Evolutionary conservation across 192 early-diverging fungal genomes (phyloP), one percentile per base, ranked within the genome.

Genomic region (Backusella morwellensis): DNA sequence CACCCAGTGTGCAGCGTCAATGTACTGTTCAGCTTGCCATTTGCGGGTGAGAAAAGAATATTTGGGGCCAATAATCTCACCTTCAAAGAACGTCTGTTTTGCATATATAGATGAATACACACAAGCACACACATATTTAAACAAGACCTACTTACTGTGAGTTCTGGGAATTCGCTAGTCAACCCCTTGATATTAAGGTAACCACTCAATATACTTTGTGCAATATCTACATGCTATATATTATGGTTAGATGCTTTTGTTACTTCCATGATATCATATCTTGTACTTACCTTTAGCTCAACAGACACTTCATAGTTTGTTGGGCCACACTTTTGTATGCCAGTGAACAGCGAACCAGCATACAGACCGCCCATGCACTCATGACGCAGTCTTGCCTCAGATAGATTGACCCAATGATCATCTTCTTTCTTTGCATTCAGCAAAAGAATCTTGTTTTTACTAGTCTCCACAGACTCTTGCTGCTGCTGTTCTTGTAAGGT

Each of bases 11-110:
- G 90, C 84, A 66, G 78, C 66, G 78, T 96, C 95, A 29, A 88
- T 91, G 19, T 84, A 74, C 56, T 90, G 91, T 80, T 92, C 86
- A 6, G 94, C 92, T 44, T 94, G 88, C 95, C 95, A 96, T 83
- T 94, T 95, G 11, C 90, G 77, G n/a, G 95, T 96, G 41, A 92
- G 80, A 77, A 96, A 96, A 1, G 88, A 88, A 73, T 95, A 81
- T 73, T 91, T 88, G 4, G 87, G 86, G 1, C 94, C 95, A 75
- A 96, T 93, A 38, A 96, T 91, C 78, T 96, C 95, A 14, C 89
- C 93, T 68, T 95, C 93, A 82, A 96, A 96, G 78, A 92, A 96
- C 5, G 95, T 96, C 73, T 82, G 36, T 36, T 47, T 67, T 42
- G 19, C 5, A 11, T 32, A 32, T 32, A 32, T 34, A 17, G 47